A percentile compares a stretch with the other conserved stretches of the same genome.
phyloP scores from a whole-genome alignment of 768 basidiomycete species.

The Suillus discolor region DNA sequence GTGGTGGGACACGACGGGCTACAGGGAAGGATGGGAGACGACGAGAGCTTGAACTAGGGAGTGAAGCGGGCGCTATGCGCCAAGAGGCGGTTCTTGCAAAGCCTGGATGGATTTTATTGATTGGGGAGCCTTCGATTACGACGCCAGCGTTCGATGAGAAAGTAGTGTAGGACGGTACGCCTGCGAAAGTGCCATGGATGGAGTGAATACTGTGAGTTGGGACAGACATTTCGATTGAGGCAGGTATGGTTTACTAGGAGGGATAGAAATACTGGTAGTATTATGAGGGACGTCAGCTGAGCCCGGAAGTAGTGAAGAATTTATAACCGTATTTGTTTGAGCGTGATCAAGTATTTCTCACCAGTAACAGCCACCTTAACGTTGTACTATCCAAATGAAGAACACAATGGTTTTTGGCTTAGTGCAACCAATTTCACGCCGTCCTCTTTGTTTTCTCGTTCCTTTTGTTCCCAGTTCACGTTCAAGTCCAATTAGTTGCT shows the following conservation, averaged over 20 bases:
- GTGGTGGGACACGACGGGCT: slow-evolving; percentile 16
- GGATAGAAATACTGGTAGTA: slow-evolving; percentile 3
- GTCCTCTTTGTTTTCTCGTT: slow-evolving; percentile 15
- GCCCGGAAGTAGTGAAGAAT: not conserved
- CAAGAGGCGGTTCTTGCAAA: slow-evolving; percentile 25
- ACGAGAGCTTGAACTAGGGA: slow-evolving; percentile 12
- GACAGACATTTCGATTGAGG: slow-evolving; percentile 26
- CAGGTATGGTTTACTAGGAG: slow-evolving; percentile 15
- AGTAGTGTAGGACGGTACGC: slow-evolving; percentile 26
- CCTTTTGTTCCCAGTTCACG: slow-evolving; percentile 14
- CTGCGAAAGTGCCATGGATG: slow-evolving; percentile 35
- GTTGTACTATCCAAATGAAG: not conserved
- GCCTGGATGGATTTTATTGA: slow-evolving; percentile 24
- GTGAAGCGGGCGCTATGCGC: slow-evolving; percentile 23
- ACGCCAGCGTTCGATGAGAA: slow-evolving; percentile 30
- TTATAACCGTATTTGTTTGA: slow-evolving; percentile 10
- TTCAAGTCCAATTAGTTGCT: not conserved
- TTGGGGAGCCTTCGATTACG: slow-evolving; percentile 17
- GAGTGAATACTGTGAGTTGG: slow-evolving; percentile 32
- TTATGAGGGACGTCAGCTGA: not conserved
- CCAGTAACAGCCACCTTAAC: slow-evolving; percentile 5
- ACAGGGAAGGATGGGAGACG: slow-evolving; percentile 23
- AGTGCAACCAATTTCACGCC: slow-evolving; percentile 20
- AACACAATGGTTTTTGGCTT: slow-evolving; percentile 14
- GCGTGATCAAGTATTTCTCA: not conserved